These are phyloP conservation scores for Penicillium arizonense DNA, from an alignment of 495 filamentous ascomycete genomes.

Conservation along the genomic window DNA sequence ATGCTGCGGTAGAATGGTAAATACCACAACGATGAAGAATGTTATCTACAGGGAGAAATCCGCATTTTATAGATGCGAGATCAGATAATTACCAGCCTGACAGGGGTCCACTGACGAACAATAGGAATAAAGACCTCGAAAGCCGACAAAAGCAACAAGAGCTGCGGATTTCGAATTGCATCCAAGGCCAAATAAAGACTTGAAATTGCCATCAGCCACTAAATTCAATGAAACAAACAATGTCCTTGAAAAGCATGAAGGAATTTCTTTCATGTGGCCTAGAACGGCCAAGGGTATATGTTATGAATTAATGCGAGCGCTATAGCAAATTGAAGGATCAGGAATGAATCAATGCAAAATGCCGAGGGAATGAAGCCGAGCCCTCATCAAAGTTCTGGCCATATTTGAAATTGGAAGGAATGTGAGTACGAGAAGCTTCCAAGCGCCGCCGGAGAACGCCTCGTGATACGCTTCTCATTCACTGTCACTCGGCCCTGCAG, in stretches of 20 bases:
- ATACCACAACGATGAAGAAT: too few relatives aligned
- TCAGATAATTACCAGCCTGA: not conserved
- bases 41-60: too few relatives aligned
- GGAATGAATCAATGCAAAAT: not conserved
- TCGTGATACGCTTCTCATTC: not conserved
- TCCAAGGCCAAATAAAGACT: not conserved
- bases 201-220: not conserved
- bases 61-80: too few relatives aligned
- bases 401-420: constrained; percentile 4
- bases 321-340: not conserved
- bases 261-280: not conserved
- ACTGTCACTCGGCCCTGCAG: not conserved
- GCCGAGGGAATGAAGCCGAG: constrained; percentile 1
- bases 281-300: not conserved
- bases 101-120: not conserved
- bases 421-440: not conserved
- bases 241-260: not conserved
- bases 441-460: not conserved
- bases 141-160: not conserved
- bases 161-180: not conserved
- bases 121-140: not conserved
- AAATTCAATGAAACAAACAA: constrained; percentile 2
- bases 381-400: not conserved
- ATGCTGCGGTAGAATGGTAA: too few relatives aligned
- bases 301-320: not conserved